Evolutionary conservation across 1,284 basidiomycete species (phyloP).

Genomic region (Ganoderma sp.): DNA sequence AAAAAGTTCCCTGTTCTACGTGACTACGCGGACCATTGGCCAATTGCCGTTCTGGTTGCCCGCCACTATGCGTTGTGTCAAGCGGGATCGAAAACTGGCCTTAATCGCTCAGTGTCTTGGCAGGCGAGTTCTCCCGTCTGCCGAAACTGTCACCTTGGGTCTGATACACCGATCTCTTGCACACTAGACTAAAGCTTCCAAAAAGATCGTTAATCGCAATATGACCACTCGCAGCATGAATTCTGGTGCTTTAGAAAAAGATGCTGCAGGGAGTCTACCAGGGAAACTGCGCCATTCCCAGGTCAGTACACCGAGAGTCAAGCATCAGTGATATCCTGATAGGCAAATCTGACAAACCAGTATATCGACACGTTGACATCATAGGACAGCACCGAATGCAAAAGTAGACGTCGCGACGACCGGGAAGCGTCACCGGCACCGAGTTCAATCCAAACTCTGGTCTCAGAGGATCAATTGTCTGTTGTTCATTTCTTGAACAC

Average conservation of each 20-base stretch:
- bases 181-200: not conserved
- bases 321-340: not conserved
- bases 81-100: too few species aligned
- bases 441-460: not conserved
- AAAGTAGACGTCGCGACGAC: not conserved
- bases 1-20: conserved; percentile 12
- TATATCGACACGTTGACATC: not conserved
- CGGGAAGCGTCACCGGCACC: not conserved
- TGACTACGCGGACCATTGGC: conserved; percentile 18
- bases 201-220: not conserved
- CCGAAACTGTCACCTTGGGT: not conserved
- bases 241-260: not conserved
- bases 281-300: not conserved
- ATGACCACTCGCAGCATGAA: not conserved
- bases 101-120: not conserved
- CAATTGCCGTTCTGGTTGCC: conserved; percentile 1
- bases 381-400: not conserved
- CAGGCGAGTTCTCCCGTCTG: conserved; percentile 2
- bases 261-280: not conserved
- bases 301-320: not conserved
- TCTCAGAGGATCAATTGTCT: not conserved
- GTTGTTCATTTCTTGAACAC: conserved; percentile 10
- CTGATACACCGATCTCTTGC: not conserved
- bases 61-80: too few species aligned
- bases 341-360: not conserved